Percentiles rank a stretch among this genome's conserved stretches.
Evolutionary conservation across 345 rosid genomes (phyloP).

Genomic region (Hypericum androsaemum): DNA sequence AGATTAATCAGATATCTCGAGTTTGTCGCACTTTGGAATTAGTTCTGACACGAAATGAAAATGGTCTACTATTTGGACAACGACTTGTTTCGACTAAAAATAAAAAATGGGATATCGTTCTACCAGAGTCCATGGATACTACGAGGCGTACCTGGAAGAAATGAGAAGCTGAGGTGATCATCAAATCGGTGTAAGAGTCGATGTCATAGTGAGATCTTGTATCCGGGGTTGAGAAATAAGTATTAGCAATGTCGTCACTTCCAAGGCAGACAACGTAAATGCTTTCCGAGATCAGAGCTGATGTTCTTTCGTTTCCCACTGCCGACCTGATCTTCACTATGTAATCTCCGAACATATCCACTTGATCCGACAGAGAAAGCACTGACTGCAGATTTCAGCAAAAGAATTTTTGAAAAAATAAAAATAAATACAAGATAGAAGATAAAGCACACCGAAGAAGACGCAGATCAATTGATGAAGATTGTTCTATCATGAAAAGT

Average conservation of each 20-base stretch:
- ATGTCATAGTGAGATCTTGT: slow-evolving; percentile 7
- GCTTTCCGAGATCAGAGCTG: slow-evolving; percentile 10
- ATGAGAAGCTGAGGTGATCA: slow-evolving; percentile 13
- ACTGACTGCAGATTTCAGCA: slow-evolving; percentile 1
- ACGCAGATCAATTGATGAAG: too few species aligned
- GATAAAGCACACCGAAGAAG: too few species aligned
- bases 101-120: too few species aligned
- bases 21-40: too few species aligned
- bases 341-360: slow-evolving; percentile 15
- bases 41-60: too few species aligned
- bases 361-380: slow-evolving; percentile 4
- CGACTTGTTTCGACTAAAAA: too few species aligned
- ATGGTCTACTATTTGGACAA: too few species aligned
- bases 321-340: slow-evolving; percentile 5
- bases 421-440: not conserved
- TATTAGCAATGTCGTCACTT: slow-evolving; percentile 21
- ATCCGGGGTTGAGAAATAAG: slow-evolving; percentile 1
- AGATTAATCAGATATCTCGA: too few species aligned
- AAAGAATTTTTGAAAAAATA: not conserved
- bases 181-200: slow-evolving; percentile 17
- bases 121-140: not conserved
- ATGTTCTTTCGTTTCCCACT: slow-evolving; percentile 16
- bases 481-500: too few species aligned
- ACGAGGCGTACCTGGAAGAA: slow-evolving; percentile 24
- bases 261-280: slow-evolving; percentile 8